These are phyloP conservation scores for Microcos paniculata DNA, from an alignment of 345 rosid species.

Conservation along the genomic window DNA sequence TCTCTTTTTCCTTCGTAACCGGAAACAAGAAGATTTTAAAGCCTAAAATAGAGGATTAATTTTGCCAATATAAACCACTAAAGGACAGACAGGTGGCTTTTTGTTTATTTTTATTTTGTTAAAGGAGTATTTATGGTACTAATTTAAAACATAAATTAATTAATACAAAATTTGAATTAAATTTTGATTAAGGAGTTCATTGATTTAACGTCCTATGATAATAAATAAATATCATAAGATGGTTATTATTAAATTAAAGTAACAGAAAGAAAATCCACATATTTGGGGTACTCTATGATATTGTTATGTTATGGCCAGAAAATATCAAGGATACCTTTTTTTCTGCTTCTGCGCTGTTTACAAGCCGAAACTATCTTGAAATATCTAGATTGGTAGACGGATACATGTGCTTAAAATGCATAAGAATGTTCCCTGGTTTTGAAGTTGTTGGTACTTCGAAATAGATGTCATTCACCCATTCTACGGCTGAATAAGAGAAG, in stretches of 20 bases:
- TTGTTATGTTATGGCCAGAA: not conserved
- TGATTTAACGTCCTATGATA: not conserved
- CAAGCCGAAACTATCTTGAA: not conserved
- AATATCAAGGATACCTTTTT: not conserved
- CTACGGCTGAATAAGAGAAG: not conserved
- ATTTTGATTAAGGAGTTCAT: not conserved
- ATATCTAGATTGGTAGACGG: not conserved
- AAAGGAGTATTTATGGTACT: too few relatives aligned
- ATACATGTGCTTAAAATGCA: not conserved
- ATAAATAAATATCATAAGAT: too few relatives aligned
- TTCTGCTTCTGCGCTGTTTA: not conserved
- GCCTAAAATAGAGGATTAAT: too few relatives aligned
- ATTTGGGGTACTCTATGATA: not conserved
- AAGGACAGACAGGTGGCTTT: too few relatives aligned
- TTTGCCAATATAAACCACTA: too few relatives aligned
- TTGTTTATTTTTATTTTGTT: too few relatives aligned
- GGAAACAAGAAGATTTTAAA: too few relatives aligned
- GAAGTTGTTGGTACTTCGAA: not conserved
- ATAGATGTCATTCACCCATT: not conserved
- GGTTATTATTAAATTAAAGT: too few relatives aligned
- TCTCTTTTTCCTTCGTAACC: not conserved
- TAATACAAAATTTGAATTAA: not conserved
- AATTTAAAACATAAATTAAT: too few relatives aligned
- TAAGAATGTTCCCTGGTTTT: too few relatives aligned
- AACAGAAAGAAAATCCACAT: not conserved